phyloP scores from a whole-genome alignment of 2,329 filamentous ascomycete species.

The Catunica adiposa region DNA sequence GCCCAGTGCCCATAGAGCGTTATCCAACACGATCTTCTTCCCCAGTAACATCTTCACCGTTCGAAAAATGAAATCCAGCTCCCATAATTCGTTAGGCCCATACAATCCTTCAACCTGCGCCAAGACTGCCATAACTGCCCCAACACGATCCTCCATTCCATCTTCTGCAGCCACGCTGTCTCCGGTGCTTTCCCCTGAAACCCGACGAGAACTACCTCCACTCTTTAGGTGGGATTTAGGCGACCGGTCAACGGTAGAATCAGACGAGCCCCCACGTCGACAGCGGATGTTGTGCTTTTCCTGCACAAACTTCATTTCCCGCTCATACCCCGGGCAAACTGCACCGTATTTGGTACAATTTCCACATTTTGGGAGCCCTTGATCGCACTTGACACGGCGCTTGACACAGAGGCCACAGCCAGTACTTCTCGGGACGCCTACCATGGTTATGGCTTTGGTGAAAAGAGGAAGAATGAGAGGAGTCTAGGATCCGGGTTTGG shows the following conservation, averaged over 20 bases:
- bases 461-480: neutral
- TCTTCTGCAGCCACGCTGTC: neutral
- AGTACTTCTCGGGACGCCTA: constrained; percentile 17
- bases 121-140: constrained; percentile 1
- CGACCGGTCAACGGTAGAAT: constrained; percentile 1
- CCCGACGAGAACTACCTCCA: neutral
- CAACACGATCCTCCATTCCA: constrained; percentile 1
- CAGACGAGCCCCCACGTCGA: constrained; percentile 5
- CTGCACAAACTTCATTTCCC: constrained; percentile 24
- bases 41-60: constrained; percentile 21
- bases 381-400: constrained; percentile 30
- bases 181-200: neutral
- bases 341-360: constrained; percentile 26
- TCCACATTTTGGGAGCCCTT: constrained; percentile 25
- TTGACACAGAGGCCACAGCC: constrained; percentile 26
- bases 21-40: constrained; percentile 23
- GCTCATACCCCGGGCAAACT: constrained; percentile 25
- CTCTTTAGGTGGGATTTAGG: constrained; percentile 1
- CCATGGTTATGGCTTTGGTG: constrained; percentile 11
- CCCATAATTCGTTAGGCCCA: neutral
- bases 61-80: constrained; percentile 17
- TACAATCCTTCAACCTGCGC: constrained; percentile 4
- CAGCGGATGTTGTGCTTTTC: constrained; percentile 24
- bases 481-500: neutral
- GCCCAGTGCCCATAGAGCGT: constrained; percentile 23